Conservation (phyloP, 2,329 filamentous ascomycete species). For the Penicillium sp. region DNA sequence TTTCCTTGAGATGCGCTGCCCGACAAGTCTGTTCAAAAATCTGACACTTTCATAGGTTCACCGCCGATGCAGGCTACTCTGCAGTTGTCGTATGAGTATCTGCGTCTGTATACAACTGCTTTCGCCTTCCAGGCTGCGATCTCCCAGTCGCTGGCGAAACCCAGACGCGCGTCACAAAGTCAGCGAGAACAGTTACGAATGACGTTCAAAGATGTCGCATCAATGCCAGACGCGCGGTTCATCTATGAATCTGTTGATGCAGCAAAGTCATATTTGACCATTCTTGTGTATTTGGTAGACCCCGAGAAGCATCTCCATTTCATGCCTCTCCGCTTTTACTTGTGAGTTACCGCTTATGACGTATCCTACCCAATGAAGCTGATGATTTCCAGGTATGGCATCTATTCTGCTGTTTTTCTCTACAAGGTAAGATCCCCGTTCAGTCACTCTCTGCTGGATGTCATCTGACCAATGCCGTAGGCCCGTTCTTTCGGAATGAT, state of each 20-base stretch:
- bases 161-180: slow-evolving; percentile 34
- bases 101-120: slow-evolving; percentile 69
- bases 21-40: neutral
- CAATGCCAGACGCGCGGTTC: slow-evolving; percentile 61
- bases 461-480: slow-evolving; percentile 25
- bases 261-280: slow-evolving; percentile 58
- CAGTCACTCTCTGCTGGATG: neutral
- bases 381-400: slow-evolving; percentile 40
- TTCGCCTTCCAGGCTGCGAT: slow-evolving; percentile 72
- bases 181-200: slow-evolving; percentile 42
- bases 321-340: slow-evolving; percentile 62
- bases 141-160: slow-evolving; percentile 48
- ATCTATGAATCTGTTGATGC: slow-evolving; percentile 65
- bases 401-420: slow-evolving; percentile 62
- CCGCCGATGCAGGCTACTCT: slow-evolving; percentile 64
- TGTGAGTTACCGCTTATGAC: slow-evolving; percentile 36
- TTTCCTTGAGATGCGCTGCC: neutral
- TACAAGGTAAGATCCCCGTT: slow-evolving; percentile 52
- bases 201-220: slow-evolving; percentile 54
- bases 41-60: slow-evolving; percentile 48
- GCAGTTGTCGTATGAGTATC: slow-evolving; percentile 67
- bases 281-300: slow-evolving; percentile 58
- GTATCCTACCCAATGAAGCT: no score
- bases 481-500: slow-evolving; percentile 59
- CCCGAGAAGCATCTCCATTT: slow-evolving; percentile 58